Base-by-base conservation (phyloP, 2,329 filamentous ascomycete species). In the Microcyclosporella mali region DNA sequence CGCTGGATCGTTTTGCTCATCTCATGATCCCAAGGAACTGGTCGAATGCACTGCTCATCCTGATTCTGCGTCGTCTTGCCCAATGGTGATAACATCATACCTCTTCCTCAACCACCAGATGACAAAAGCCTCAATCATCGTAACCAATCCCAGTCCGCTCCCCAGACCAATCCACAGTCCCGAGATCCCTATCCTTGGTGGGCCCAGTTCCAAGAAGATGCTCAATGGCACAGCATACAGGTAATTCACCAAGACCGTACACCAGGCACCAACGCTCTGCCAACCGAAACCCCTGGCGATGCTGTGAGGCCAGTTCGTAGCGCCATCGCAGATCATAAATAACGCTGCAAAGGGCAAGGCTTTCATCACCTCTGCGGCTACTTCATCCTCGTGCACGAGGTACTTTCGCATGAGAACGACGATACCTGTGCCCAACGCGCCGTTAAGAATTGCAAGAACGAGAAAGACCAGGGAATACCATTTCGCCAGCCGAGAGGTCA, bases 311-410 rank as follows among this genome's bases (percentile, higher is more conserved):
- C 65, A 56, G 16, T 63, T 62, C 2, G 62, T 61, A 0, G 60
- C 63, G 1, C 59, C 58, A 44, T 69, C 66, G 32, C 60, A 65
- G 37, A 67, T 52, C 33, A 66, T 62, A 51, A 68, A 67, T 0
- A 59, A 52, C 2, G 62, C 65, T 1, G 66, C 53, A 2, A 65
- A 56, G 3, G 64, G 63, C 21, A 68, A 50, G 6, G 63, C 60
- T 7, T 53, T 52, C 2, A 56, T 51, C 1, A 63, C 60, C 10
- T 67, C 62, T 12, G 44, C 35, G 3, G 60, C 55, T 14, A 68
- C 65, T 37, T 62, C 56, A 0, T 56, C 56, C 28, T 68, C 66
- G 14, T 57, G 53, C 7, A 62, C 59, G 41, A 68, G 63, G 11
- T 59, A 59, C 10, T 41, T 32, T 47, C 56, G 60, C 1, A 67